Conservation (phyloP, 768 basidiomycete species). For the Chalciporus pseudorubinellus region DNA sequence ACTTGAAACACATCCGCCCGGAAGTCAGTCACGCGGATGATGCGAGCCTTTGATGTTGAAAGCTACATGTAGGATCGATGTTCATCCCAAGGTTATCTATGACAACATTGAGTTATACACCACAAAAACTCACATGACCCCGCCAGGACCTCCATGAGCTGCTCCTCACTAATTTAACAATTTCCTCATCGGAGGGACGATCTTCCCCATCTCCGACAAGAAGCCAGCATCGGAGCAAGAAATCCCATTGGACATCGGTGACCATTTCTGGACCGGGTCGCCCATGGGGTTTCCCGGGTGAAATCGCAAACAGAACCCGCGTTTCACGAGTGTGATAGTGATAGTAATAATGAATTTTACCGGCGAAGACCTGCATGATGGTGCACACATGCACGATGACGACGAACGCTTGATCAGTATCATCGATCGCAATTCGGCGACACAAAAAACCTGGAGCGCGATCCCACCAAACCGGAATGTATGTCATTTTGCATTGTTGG, state of each 20-base stretch:
- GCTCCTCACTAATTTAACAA: conserved; percentile 22
- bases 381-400: neutral
- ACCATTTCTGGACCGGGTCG: conserved; percentile 10
- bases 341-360: conserved; percentile 24
- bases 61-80: neutral
- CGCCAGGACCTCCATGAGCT: conserved; percentile 9
- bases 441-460: conserved; percentile 24
- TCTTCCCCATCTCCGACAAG: conserved; percentile 18
- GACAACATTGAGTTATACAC: neutral
- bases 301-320: conserved; percentile 19
- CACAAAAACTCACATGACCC: neutral
- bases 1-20: neutral
- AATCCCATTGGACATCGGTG: conserved; percentile 21
- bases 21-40: neutral
- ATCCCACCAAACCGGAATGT: conserved; percentile 30
- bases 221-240: conserved; percentile 27
- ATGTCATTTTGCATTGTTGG: conserved; percentile 37
- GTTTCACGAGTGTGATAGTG: conserved; percentile 11
- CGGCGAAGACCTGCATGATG: conserved; percentile 18
- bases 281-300: conserved; percentile 9
- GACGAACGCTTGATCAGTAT: no score
- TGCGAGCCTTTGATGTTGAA: no score
- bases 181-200: conserved; percentile 33
- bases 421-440: no score
- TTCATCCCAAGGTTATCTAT: neutral